Conservation (phyloP, 2,329 filamentous ascomycete genomes). For the Diaporthe nobilis region DNA sequence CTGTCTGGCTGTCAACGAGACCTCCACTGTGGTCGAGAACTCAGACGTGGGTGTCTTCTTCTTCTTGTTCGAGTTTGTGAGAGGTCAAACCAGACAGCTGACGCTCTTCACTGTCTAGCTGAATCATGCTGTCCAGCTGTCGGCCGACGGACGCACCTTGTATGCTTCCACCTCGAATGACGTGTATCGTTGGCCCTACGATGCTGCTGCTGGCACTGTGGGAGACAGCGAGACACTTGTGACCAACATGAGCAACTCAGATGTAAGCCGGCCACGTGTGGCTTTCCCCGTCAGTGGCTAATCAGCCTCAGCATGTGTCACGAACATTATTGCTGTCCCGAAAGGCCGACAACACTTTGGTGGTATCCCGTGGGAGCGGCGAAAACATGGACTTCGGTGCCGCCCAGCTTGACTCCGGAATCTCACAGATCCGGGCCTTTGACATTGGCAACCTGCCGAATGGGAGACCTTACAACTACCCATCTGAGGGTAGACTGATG, state of each 20-base stretch:
- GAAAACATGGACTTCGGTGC: slow-evolving; percentile 73
- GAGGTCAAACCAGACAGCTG: not conserved
- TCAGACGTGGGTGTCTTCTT: slow-evolving; percentile 50
- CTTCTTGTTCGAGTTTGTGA: not conserved
- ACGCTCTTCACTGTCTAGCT: slow-evolving; percentile 53
- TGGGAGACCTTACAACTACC: slow-evolving; percentile 59
- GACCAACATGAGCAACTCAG: slow-evolving; percentile 72
- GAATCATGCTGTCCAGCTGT: slow-evolving; percentile 70
- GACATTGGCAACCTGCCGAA: slow-evolving; percentile 54
- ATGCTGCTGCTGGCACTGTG: slow-evolving; percentile 65
- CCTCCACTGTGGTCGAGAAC: slow-evolving; percentile 54
- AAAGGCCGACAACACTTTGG: slow-evolving; percentile 67
- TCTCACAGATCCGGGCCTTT: slow-evolving; percentile 77
- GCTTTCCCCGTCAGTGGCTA: not conserved
- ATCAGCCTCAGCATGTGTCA: slow-evolving; percentile 64
- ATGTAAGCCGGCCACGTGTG: slow-evolving; percentile 46
- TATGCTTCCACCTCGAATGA: slow-evolving; percentile 70
- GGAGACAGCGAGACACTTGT: slow-evolving; percentile 66
- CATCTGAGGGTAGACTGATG: slow-evolving; percentile 60
- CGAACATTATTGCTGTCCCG: slow-evolving; percentile 76
- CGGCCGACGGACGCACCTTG: slow-evolving; percentile 65
- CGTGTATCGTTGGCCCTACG: slow-evolving; percentile 77
- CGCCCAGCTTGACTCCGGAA: slow-evolving; percentile 65
- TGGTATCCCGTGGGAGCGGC: slow-evolving; percentile 76
- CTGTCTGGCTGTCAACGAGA: slow-evolving; percentile 56